Percentiles rank a stretch among this genome's conserved stretches.
phyloP scores from a whole-genome alignment of 108 stramenopile species.

The Cyclotella cryptica region DNA sequence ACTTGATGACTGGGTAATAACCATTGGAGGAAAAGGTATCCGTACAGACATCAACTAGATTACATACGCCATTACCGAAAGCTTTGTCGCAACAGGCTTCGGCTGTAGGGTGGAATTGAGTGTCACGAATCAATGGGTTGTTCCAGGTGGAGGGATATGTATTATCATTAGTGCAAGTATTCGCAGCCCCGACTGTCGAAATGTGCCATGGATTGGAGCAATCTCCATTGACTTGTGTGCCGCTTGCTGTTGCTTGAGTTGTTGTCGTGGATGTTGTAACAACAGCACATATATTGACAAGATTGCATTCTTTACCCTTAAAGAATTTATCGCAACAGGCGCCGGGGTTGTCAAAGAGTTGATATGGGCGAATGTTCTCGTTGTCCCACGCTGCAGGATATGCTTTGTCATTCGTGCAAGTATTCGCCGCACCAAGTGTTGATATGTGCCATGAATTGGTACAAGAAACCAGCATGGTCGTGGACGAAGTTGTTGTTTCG shows the following conservation, averaged over 20 bases:
- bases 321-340: constrained; percentile 4
- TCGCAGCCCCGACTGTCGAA: background rate
- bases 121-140: background rate
- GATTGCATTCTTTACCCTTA: background rate
- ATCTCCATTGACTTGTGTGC: background rate
- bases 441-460: background rate
- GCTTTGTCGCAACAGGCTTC: background rate
- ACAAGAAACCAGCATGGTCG: background rate
- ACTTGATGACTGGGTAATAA: constrained; percentile 1
- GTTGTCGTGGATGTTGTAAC: background rate
- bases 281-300: background rate
- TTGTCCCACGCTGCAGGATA: background rate
- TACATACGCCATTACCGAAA: background rate
- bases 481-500: background rate
- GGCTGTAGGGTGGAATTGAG: background rate
- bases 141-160: background rate
- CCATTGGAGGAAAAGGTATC: background rate
- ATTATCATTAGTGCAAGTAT: background rate
- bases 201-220: constrained; percentile 5
- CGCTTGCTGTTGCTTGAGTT: background rate
- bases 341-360: background rate
- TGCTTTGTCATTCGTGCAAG: too few relatives aligned
- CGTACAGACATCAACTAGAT: background rate
- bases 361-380: background rate
- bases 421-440: background rate